Evolutionary conservation across 2,329 filamentous ascomycete genomes (phyloP).

Genomic region (Cercospora sesami): DNA sequence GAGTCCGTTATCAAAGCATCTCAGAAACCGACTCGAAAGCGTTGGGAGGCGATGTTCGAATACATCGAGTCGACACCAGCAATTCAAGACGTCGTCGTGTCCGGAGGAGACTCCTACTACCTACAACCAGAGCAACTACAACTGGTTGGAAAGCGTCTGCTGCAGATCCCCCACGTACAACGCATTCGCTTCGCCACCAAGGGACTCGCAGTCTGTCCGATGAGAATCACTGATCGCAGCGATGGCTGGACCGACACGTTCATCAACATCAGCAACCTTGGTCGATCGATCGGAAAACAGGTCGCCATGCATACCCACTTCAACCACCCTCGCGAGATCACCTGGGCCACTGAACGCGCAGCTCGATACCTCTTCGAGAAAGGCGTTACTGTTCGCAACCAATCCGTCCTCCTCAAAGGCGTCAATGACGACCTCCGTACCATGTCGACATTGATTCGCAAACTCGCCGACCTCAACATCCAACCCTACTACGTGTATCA

Average conservation of each 20-base stretch:
- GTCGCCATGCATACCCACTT: slow-evolving; percentile 66
- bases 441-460: slow-evolving; percentile 56
- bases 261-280: slow-evolving; percentile 53
- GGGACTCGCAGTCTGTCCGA: slow-evolving; percentile 61
- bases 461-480: slow-evolving; percentile 58
- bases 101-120: slow-evolving; percentile 63
- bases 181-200: slow-evolving; percentile 64
- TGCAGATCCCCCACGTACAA: slow-evolving; percentile 59
- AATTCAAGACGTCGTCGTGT: slow-evolving; percentile 62
- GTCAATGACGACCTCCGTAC: slow-evolving; percentile 59
- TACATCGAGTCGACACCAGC: slow-evolving; percentile 56
- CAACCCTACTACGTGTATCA: slow-evolving; percentile 67
- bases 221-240: slow-evolving; percentile 53
- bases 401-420: slow-evolving; percentile 59
- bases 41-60: slow-evolving; percentile 59
- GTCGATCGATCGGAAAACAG: slow-evolving; percentile 56
- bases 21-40: slow-evolving; percentile 41
- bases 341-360: slow-evolving; percentile 59
- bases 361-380: slow-evolving; percentile 53
- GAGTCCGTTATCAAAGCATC: slow-evolving; percentile 47
- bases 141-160: slow-evolving; percentile 57
- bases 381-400: slow-evolving; percentile 60
- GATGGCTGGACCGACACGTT: slow-evolving; percentile 59
- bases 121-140: slow-evolving; percentile 55
- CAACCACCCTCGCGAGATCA: slow-evolving; percentile 63